phyloP scores from a whole-genome alignment of 306 rosid genomes.

The Quercus glauca region DNA sequence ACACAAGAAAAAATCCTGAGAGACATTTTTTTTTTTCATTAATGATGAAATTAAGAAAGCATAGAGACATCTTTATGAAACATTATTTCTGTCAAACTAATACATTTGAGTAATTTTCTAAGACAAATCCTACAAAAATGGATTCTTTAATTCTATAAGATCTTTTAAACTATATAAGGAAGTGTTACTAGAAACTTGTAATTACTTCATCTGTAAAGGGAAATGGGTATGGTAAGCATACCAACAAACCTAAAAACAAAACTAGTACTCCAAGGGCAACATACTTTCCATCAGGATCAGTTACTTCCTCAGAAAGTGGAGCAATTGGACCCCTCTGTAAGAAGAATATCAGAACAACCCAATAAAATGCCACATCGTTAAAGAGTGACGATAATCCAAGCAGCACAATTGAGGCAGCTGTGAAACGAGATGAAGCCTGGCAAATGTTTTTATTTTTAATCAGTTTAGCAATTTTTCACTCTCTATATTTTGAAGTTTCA shows the following conservation, averaged over 20 bases:
- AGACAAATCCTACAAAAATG: conserved; percentile 1
- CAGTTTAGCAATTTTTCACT: background rate
- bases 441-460: conserved; percentile 13
- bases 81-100: background rate
- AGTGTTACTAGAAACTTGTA: conserved; percentile 43
- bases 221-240: conserved; percentile 93
- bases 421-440: conserved; percentile 83
- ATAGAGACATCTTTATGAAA: background rate
- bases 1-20: no score
- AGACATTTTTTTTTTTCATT: no score
- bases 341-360: conserved; percentile 92
- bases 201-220: conserved; percentile 70
- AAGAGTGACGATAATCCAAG: conserved; percentile 76
- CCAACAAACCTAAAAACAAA: conserved; percentile 83
- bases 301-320: conserved; percentile 88
- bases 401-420: conserved; percentile 68
- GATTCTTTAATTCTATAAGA: background rate
- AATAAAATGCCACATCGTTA: conserved; percentile 91
- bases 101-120: background rate
- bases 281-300: conserved; percentile 78
- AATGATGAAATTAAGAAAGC: background rate
- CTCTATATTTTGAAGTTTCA: background rate
- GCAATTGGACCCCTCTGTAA: conserved; percentile 95
- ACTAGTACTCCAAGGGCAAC: conserved; percentile 73
- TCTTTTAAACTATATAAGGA: conserved; percentile 15